Evolutionary conservation across 2,329 filamentous ascomycete species (phyloP), one percentile per base, ranked within the genome.

Genomic region (Trichoderma polysporum): DNA sequence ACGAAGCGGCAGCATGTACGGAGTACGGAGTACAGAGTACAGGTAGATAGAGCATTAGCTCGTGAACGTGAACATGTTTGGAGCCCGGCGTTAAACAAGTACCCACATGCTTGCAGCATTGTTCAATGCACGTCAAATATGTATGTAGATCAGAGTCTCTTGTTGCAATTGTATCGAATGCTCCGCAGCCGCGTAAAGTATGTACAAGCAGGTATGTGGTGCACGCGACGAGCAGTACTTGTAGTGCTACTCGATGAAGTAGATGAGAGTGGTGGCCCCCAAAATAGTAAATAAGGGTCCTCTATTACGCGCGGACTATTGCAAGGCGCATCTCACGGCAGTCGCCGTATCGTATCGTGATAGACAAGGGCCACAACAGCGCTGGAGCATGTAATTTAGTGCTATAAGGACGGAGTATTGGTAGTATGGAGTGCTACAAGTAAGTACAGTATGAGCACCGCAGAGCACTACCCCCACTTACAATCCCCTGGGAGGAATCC

Each of bases 401-500:
- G n/a, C n/a, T n/a, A n/a, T n/a, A n/a, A n/a, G n/a, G n/a, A n/a
- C n/a, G n/a, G n/a, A n/a, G n/a, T n/a, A n/a, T n/a, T n/a, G n/a
- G n/a, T n/a, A n/a, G n/a, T 8, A 19, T n/a, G 7, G 3, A 41
- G 19, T n/a, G 41, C 9, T 12, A 45, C 41, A 39, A 17, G 37
- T 39, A 39, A n/a, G 41, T 58, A 58, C 47, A 39, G 57, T 57
- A 29, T 35, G 62, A 58, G 22, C 41, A 25, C 15, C 22, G 53
- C 53, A 37, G 19, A 31, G 63, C 33, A 57, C 53, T 13, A 19
- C 31, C 47, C 54, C 54, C 63, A 60, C 63, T 13, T 31, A 47
- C 45, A 27, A n/a, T 60, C 56, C 63, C 62, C 62, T 58, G 52
- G 41, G 41, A 66, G 47, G 63, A 60, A 66, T 66, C 54, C 63